These are phyloP conservation scores for Microstroma glucosiphilum DNA, from an alignment of 1,284 basidiomycete genomes.

Conservation along the genomic window DNA sequence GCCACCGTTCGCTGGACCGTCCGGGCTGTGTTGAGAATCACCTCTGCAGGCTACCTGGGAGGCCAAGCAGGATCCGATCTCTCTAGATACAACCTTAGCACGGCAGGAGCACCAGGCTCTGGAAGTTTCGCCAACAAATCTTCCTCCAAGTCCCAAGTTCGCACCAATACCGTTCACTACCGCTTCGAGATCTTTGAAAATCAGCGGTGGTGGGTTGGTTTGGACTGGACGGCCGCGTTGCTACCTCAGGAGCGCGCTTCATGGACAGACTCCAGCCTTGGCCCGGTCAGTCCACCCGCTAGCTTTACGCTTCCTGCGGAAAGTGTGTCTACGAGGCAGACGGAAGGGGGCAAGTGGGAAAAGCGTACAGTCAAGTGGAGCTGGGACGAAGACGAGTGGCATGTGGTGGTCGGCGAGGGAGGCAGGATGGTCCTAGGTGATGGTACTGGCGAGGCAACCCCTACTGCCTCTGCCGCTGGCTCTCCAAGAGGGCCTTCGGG, in stretches of 20 bases:
- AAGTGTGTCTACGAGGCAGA: slow-evolving; percentile 35
- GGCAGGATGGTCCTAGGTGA: neutral
- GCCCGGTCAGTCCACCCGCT: slow-evolving; percentile 55
- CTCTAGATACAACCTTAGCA: neutral
- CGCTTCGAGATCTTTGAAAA: slow-evolving; percentile 68
- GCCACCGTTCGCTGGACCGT: slow-evolving; percentile 33
- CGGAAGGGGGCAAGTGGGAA: slow-evolving; percentile 34
- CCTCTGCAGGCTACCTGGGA: neutral
- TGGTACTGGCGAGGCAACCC: neutral
- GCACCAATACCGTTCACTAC: slow-evolving; percentile 27
- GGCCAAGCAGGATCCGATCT: neutral
- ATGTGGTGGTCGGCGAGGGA: slow-evolving; percentile 29
- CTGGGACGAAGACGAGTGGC: slow-evolving; percentile 54
- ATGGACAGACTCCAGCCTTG: slow-evolving; percentile 59
- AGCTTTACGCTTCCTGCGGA: slow-evolving; percentile 56
- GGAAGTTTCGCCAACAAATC: neutral
- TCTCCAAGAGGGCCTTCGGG: neutral
- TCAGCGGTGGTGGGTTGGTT: slow-evolving; percentile 72
- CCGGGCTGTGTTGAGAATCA: slow-evolving; percentile 22
- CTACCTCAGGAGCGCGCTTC: slow-evolving; percentile 82
- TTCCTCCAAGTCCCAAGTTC: neutral
- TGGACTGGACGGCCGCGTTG: slow-evolving; percentile 83
- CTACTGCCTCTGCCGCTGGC: neutral
- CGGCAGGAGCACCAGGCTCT: neutral
- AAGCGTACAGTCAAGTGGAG: slow-evolving; percentile 50